These are phyloP conservation scores for Boletus reticuloceps DNA, from an alignment of 768 basidiomycete species.

Conservation along the genomic window DNA sequence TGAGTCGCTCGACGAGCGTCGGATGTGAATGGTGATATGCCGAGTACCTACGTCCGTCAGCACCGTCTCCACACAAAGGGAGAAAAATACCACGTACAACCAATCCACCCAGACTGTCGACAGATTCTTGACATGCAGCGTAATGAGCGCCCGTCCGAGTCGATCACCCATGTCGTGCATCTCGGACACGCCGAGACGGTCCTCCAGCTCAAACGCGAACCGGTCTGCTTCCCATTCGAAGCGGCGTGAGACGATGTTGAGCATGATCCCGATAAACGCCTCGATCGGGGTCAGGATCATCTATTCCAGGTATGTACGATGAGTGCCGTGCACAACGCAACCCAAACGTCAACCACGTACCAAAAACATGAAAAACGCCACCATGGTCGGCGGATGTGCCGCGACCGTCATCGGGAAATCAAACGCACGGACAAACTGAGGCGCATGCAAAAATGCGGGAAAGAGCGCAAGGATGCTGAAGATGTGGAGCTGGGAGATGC, in stretches of 20 bases:
- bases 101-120: slow-evolving; percentile 94
- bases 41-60: slow-evolving; percentile 61
- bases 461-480: slow-evolving; percentile 84
- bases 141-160: slow-evolving; percentile 77
- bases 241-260: slow-evolving; percentile 80
- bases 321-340: no score
- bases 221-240: slow-evolving; percentile 94
- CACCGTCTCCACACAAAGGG: neutral
- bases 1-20: slow-evolving; percentile 85
- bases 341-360: slow-evolving; percentile 29
- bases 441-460: slow-evolving; percentile 85
- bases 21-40: slow-evolving; percentile 97
- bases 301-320: no score
- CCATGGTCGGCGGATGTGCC: slow-evolving; percentile 69
- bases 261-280: slow-evolving; percentile 62
- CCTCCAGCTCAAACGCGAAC: slow-evolving; percentile 75
- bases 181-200: slow-evolving; percentile 39
- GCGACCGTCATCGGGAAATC: slow-evolving; percentile 70
- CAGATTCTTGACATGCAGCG: slow-evolving; percentile 89
- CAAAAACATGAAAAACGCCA: slow-evolving; percentile 88
- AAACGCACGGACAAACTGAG: slow-evolving; percentile 76
- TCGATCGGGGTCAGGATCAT: slow-evolving; percentile 84
- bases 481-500: slow-evolving; percentile 83
- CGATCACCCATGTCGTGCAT: slow-evolving; percentile 87
- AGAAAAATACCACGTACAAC: slow-evolving; percentile 45